Conservation (phyloP, 345 rosid species). For the Acer saccharum region DNA sequence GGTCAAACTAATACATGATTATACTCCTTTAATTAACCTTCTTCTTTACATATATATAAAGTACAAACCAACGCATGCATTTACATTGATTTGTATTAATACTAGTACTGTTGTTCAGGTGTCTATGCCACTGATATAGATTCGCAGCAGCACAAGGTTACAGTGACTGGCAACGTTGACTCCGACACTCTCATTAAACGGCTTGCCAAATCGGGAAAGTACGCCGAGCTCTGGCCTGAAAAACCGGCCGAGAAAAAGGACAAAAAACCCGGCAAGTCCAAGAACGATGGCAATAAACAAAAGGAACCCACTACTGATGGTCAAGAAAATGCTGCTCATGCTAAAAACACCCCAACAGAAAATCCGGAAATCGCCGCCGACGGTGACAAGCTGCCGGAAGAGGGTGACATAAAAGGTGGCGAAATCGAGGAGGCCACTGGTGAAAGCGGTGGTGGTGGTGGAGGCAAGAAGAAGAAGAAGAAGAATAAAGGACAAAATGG, state of each 20-base stretch:
- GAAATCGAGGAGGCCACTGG: constrained; percentile 12
- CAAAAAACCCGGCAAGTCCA: constrained; percentile 34
- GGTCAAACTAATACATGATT: constrained; percentile 33
- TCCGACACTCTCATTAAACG: constrained; percentile 55
- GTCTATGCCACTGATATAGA: constrained; percentile 54
- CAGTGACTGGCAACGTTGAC: constrained; percentile 60
- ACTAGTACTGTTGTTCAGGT: constrained; percentile 38
- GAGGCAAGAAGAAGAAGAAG: constrained; percentile 49
- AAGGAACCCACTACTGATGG: constrained; percentile 21
- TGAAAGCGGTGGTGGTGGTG: constrained; percentile 15
- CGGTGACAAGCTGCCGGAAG: constrained; percentile 25
- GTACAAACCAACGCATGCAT: not conserved
- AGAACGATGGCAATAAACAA: constrained; percentile 30
- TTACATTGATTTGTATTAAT: too few relatives aligned
- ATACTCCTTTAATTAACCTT: not conserved
- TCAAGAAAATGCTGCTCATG: constrained; percentile 13
- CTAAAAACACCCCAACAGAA: constrained; percentile 14
- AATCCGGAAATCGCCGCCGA: constrained; percentile 21
- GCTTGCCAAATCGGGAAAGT: constrained; percentile 56
- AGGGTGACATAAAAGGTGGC: constrained; percentile 13
- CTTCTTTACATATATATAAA: too few relatives aligned
- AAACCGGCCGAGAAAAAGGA: constrained; percentile 26
- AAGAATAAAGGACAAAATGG: constrained; percentile 29
- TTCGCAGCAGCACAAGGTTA: constrained; percentile 64
- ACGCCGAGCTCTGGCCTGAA: constrained; percentile 66